Evolutionary conservation across 768 basidiomycete species (phyloP), one percentile per base, ranked within the genome.

Genomic region (Pulveroboletus sp.): DNA sequence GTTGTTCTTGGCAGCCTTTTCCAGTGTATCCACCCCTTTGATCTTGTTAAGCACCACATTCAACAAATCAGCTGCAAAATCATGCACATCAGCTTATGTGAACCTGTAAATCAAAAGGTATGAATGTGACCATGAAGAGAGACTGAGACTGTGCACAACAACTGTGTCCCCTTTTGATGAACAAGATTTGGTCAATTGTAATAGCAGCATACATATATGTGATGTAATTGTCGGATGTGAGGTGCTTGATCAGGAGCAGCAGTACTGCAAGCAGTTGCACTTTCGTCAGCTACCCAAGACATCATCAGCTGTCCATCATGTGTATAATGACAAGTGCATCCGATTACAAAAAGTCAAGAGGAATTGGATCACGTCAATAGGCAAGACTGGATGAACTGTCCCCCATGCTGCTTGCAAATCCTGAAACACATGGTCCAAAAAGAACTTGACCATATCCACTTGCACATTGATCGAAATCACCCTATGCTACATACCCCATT

Each of bases 1-100:
- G 67, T 98, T 95, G 58, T 99, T 99, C 65, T 97, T 94, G 0
- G 95, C 92, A 27, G 94, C 81, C 71, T 95, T 94, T 65, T 97
- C 90, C 0, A 95, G 84, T 4, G 87, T 87, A 3, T 76, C 78
- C 6, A 83, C 87, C 35, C 72, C 69, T 65, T 94, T 90, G 37
- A 97, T 88, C 66, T 87, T 92, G 34, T 69, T 67, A 53, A 99
- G 75, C 5, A 97, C 73, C 4, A 84, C 84, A 50, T 79, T 70
- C 21, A 92, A 69, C 50, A 97, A 75, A 38, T 79, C 75, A 13
- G 80, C 73, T n/a, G 93, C 90, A 53, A 87, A 80, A 11, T 89
- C 87, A 40, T 85, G 85, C 24, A 97, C 81, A 62, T 98, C 95
- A 23, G 81, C 83, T 64, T 91, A 87, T 1, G 84, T 76, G 70